Conservation (phyloP, 805 yeast species). For the Middelhovenomyces tepae region DNA sequence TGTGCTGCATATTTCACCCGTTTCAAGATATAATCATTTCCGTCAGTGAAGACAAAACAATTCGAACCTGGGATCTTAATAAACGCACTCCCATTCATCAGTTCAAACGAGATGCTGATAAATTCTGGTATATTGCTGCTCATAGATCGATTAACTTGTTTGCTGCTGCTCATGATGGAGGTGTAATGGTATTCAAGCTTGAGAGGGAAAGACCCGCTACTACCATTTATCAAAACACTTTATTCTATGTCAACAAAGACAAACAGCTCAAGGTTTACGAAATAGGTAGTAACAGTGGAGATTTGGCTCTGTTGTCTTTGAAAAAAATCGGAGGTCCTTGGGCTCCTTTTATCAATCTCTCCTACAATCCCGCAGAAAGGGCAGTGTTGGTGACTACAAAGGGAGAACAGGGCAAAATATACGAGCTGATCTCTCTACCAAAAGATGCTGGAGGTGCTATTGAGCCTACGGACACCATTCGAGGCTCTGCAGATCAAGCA, state of each 20-base stretch:
- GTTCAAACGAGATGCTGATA: constrained; percentile 85
- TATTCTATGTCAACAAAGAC: constrained; percentile 71
- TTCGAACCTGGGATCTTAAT: constrained; percentile 94
- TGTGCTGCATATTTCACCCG: constrained; percentile 87
- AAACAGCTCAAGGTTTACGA: constrained; percentile 80
- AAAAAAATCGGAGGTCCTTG: constrained; percentile 79
- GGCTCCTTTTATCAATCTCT: constrained; percentile 74
- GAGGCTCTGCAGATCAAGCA: constrained; percentile 80
- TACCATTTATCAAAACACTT: constrained; percentile 57
- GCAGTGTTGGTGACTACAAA: constrained; percentile 77
- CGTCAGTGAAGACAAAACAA: constrained; percentile 91
- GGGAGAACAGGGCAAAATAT: constrained; percentile 41
- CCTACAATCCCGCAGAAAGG: constrained; percentile 89
- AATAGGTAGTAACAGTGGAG: constrained; percentile 50
- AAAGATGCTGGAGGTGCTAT: constrained; percentile 88
- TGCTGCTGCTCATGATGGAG: constrained; percentile 95
- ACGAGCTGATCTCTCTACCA: constrained; percentile 70
- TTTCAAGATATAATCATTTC: constrained; percentile 85
- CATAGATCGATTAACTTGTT: constrained; percentile 89
- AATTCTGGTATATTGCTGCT: constrained; percentile 86
- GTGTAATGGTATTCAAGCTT: constrained; percentile 95
- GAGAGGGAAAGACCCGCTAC: constrained; percentile 98
- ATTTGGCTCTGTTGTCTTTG: constrained; percentile 74
- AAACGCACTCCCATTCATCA: constrained; percentile 89
- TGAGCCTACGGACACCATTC: constrained; percentile 73